Evolutionary conservation across 345 rosid genomes (phyloP), one percentile per base, ranked within the genome.

Genomic region (Salix purpurea): DNA sequence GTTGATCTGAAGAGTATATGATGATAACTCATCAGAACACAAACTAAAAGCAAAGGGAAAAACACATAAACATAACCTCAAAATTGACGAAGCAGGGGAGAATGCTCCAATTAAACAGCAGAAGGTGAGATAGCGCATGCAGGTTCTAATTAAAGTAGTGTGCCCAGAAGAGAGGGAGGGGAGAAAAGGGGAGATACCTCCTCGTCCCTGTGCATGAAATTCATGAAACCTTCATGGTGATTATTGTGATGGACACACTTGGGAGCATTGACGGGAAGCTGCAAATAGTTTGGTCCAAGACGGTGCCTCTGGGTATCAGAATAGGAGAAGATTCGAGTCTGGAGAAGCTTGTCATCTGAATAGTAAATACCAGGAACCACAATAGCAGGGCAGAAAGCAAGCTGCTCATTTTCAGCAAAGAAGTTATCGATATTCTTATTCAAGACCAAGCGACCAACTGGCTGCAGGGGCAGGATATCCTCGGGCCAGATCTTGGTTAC

Each of bases 401-500:
- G 89, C 85, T 91, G 97, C 71, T 96, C 99, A 73, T 94, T 96
- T 81, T 96, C 99, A 0, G 89, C 89, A 76, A 96, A 96, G 92
- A 92, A 96, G 88, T 91, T 96, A 65, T 92, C 98, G 10, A 96
- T 91, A 88, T 96, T 96, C 86, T 85, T 96, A 76, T 96, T 96
- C 91, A 96, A 84, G 64, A 96, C 98, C 97, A 96, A 74, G 52
- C 97, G 97, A 32, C 99, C 99, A 74, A 96, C 97, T 5, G 97
- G 97, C 77, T 96, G 99, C 76, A 96, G 78, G n/a, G 99, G 99
- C 76, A 96, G 76, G 72, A 96, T 83, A 80, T 96, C 98, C 85
- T 96, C 99, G 21, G 99, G 99, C 99, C 99, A 96, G 73, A 85
- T 90, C 89, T 92, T 96, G 65, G 99, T 96, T 71, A 91, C 96